Percentiles rank a stretch among this genome's conserved stretches.
These are phyloP conservation scores for Massariosphaeria phaeospora DNA, from an alignment of 495 filamentous ascomycete species.

Conservation along the genomic window DNA sequence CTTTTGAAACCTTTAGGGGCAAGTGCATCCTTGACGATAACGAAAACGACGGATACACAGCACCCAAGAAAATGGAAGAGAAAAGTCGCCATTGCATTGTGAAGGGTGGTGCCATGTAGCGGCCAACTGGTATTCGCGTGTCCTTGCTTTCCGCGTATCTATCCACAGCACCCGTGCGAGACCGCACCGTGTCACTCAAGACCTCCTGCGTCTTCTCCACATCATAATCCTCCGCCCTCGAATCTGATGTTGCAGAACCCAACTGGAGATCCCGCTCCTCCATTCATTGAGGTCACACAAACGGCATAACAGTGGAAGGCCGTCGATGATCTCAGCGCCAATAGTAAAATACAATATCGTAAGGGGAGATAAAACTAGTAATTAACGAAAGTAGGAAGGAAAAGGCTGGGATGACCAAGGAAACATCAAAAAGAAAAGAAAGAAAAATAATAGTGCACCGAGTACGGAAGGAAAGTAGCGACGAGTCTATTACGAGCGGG, in stretches of 20 bases:
- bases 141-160: too few relatives aligned
- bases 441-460: background rate
- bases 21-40: background rate
- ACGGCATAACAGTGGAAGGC: slow-evolving; percentile 1
- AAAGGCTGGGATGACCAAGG: slow-evolving; percentile 1
- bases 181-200: background rate
- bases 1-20: background rate
- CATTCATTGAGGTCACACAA: background rate
- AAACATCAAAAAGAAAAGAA: background rate
- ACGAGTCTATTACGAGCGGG: slow-evolving; percentile 5
- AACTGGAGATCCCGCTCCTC: background rate
- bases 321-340: background rate
- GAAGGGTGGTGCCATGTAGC: slow-evolving; percentile 1
- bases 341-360: slow-evolving; percentile 2
- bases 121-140: background rate
- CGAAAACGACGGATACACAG: background rate
- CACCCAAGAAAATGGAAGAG: background rate
- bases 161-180: background rate
- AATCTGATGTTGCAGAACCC: background rate
- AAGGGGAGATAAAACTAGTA: slow-evolving; percentile 5
- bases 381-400: slow-evolving; percentile 26
- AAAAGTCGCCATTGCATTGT: too few relatives aligned
- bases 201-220: background rate
- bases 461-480: background rate
- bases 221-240: slow-evolving; percentile 6